These are phyloP conservation scores for Tylopilus sp. DNA, from an alignment of 1,284 basidiomycete species.

Conservation along the genomic window DNA sequence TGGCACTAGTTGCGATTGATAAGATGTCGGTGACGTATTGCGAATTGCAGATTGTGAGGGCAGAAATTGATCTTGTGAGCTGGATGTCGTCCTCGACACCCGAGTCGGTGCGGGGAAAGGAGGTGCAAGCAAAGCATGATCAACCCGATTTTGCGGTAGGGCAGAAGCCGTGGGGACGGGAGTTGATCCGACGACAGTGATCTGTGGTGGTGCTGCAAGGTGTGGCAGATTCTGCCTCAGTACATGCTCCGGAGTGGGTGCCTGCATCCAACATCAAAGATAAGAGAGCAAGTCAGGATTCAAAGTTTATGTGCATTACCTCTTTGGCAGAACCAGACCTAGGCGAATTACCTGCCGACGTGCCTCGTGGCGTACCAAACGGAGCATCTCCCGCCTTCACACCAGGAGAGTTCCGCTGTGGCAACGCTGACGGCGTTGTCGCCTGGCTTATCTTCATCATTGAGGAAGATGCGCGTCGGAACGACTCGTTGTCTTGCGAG, in stretches of 20 bases:
- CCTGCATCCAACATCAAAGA: conserved; percentile 9
- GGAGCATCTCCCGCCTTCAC: conserved; percentile 15
- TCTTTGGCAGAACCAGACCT: conserved; percentile 23
- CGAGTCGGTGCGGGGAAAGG: conserved; percentile 28
- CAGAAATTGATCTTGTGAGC: conserved; percentile 22
- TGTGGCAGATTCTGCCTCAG: conserved; percentile 12
- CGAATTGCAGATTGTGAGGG: conserved; percentile 12
- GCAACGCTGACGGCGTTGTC: conserved; percentile 22
- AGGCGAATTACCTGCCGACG: conserved; percentile 24
- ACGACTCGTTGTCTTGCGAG: conserved; percentile 27
- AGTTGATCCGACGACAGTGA: conserved; percentile 32
- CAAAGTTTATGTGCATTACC: conserved; percentile 13
- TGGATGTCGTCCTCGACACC: conserved; percentile 23
- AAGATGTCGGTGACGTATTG: conserved; percentile 6
- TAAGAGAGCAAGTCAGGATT: conserved; percentile 7
- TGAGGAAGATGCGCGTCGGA: conserved; percentile 26
- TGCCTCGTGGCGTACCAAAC: conserved; percentile 23
- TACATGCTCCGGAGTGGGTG: conserved; percentile 21
- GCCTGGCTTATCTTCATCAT: conserved; percentile 31
- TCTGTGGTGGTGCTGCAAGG: conserved; percentile 26
- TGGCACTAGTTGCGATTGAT: conserved; percentile 19
- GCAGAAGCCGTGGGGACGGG: conserved; percentile 18
- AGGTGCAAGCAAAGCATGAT: conserved; percentile 26
- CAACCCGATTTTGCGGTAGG: conserved; percentile 22
- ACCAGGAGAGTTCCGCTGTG: conserved; percentile 27